Base-by-base conservation (phyloP, 83 land plant genomes). In the Larix sibirica region DNA sequence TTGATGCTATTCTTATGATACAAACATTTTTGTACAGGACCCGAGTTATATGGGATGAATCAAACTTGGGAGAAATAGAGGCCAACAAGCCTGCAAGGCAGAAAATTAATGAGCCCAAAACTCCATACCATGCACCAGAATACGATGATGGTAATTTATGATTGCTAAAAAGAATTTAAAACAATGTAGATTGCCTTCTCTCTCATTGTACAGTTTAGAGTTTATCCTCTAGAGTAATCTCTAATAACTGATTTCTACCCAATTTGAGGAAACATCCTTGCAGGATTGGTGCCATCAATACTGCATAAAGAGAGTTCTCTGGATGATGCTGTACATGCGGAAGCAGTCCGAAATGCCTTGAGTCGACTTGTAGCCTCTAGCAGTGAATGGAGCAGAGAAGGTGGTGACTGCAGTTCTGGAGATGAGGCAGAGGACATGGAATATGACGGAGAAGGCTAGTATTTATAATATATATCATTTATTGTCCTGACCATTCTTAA, bases 41-140 rank as follows among this genome's bases (percentile, higher is more conserved):
- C 56, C 93, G 91, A 70, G 94, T 96, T 44, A 89, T 90, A 67
- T 96, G 96, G 96, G 87, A 96, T 90, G 96, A 94, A 85, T 90
- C 81, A 36, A 94, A 94, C 83, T 84, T 96, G 88, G 87, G 84
- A 24, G 90, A 90, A 60, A 87, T 96, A 85, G 98, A 96, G 84
- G 83, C 92, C 62, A 94, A 87, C 77, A 96, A 94, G 62, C 91
- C 96, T 79, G 91, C 90, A 24, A 90, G 96, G 84, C 96, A 96
- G 90, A 96, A 96, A 82, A 96, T 94, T 13, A 90, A 88, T 61
- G 98, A 96, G 82, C 95, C 98, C 59, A 96, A 96, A 90, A 96
- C 98, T 50, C 98, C 98, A 6, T 96, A 90, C 77, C 94, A 96
- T 87, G 92, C 88, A 13, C 86, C 88, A 89, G 84, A 84, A 78